Base-by-base conservation (phyloP, 2,329 filamentous ascomycete genomes). In the Aspergillus sergii region DNA sequence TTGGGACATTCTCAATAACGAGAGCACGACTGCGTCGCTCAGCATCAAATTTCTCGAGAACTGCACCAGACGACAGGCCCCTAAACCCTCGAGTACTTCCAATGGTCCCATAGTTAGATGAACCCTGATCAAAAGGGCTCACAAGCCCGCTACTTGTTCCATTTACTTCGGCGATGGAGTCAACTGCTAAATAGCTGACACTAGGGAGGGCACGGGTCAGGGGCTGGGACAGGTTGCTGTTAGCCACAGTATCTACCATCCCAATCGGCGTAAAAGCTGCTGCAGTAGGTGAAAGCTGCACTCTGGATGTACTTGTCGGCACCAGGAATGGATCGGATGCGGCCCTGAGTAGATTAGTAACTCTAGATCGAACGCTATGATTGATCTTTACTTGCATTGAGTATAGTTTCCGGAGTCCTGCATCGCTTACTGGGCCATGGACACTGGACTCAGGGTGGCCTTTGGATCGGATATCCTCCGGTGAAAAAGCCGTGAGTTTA, bases 401-500 rank as follows among this genome's bases (percentile, higher is more conserved):
- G 56, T 69, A 73, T 12, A 71, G 51, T 19, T 61, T 65, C 30
- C 62, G 66, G 26, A 65, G 59, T 21, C 64, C 66, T 54, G 58
- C 32, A 21, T 71, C 67, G 39, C 57, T 63, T 50, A 68, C 57
- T 41, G 64, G 41, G 11, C 61, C 66, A 57, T 62, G 61, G 54
- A 66, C 53, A 51, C 57, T 65, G 50, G 68, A 61, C 16, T 69
- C 64, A 51, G 68, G 65, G 45, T 68, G 68, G 28, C 66, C 66
- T 67, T 82, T 83, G 43, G 78, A 76, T 16, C 83, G 82, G 58
- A 76, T 76, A 46, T 87, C 86, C 19, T 87, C 85, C 0, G 88
- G 88, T 4, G 88, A 91, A 72, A 90, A 90, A 7, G 84, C 79
- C 6, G 88, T 89, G 48, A 89, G 68, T 57, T 84, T 85, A 9